A percentile compares a stretch with the other conserved stretches of the same genome.
These are phyloP conservation scores for Galerina sulciceps DNA, from an alignment of 768 basidiomycete species.

Conservation along the genomic window DNA sequence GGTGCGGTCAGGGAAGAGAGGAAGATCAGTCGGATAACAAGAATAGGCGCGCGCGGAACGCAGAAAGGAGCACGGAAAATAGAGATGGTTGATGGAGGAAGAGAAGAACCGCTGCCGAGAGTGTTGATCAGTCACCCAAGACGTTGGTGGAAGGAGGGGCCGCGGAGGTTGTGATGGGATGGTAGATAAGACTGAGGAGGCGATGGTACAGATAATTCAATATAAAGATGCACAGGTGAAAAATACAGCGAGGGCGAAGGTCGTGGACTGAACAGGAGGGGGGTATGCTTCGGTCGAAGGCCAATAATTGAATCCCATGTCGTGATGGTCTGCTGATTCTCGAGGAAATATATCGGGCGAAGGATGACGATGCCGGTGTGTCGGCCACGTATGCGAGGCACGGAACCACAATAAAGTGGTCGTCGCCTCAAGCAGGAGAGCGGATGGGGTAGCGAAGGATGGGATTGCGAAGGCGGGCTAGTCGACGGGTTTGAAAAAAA, in stretches of 20 bases:
- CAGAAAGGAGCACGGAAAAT: constrained; percentile 17
- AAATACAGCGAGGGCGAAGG: constrained; percentile 25
- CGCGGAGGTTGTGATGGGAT: constrained; percentile 5
- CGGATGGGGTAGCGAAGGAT: constrained; percentile 54
- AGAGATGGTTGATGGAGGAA: constrained; percentile 14
- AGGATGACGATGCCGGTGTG: constrained; percentile 65
- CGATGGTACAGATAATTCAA: constrained; percentile 40
- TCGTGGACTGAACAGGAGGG: constrained; percentile 14
- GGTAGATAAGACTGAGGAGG: constrained; percentile 21
- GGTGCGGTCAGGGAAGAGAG: constrained; percentile 23
- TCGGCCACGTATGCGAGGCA: constrained; percentile 73
- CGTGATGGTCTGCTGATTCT: constrained; percentile 28
- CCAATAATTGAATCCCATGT: constrained; percentile 32
- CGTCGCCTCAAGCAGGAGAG: constrained; percentile 66
- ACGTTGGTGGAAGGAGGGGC: constrained; percentile 11
- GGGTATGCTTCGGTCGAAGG: constrained; percentile 23
- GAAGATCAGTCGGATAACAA: constrained; percentile 22
- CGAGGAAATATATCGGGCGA: constrained; percentile 29
- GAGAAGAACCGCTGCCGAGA: constrained; percentile 19
- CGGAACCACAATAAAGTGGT: constrained; percentile 85
- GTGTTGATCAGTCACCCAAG: constrained; percentile 32
- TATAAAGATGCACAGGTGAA: constrained; percentile 47
- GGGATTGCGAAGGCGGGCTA: constrained; percentile 49
- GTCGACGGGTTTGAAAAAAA: constrained; percentile 43
- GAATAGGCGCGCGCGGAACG: constrained; percentile 18